These are phyloP conservation scores for Davidsoniella australis DNA, from an alignment of 2,329 filamentous ascomycete genomes.

Conservation along the genomic window DNA sequence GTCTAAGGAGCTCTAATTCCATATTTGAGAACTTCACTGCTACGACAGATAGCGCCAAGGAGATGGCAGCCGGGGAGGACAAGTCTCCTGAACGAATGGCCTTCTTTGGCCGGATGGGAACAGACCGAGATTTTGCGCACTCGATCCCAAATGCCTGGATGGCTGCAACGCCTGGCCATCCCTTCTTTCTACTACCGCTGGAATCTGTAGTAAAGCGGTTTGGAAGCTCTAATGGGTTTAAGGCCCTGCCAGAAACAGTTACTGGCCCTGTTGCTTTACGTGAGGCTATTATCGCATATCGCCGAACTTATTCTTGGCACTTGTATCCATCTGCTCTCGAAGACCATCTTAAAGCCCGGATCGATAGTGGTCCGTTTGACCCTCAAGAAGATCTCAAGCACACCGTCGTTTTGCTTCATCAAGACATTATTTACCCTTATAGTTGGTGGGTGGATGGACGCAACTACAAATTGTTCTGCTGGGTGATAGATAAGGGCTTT, in stretches of 20 bases:
- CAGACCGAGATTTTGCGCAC: conserved; percentile 17
- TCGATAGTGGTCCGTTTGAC: conserved; percentile 4
- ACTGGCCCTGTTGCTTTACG: conserved; percentile 14
- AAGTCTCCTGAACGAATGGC: conserved; percentile 9
- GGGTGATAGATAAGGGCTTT: conserved; percentile 13
- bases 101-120: conserved; percentile 21
- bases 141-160: conserved; percentile 24
- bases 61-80: conserved; percentile 2
- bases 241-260: conserved; percentile 8
- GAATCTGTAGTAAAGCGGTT: conserved; percentile 13
- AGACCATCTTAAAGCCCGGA: conserved; percentile 3
- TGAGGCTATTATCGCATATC: conserved; percentile 12
- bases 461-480: conserved; percentile 14
- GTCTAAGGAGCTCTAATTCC: conserved; percentile 17
- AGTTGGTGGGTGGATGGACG: conserved; percentile 15
- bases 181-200: conserved; percentile 19
- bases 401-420: conserved; percentile 15
- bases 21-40: conserved; percentile 15
- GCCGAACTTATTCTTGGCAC: conserved; percentile 3
- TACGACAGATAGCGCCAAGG: neutral
- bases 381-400: conserved; percentile 3
- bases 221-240: neutral
- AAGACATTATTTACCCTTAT: conserved; percentile 16
- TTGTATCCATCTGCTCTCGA: neutral
- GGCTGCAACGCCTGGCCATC: conserved; percentile 20